These are phyloP conservation scores for Psidium friedrichsthalianum DNA, from an alignment of 345 rosid species.

Conservation along the genomic window DNA sequence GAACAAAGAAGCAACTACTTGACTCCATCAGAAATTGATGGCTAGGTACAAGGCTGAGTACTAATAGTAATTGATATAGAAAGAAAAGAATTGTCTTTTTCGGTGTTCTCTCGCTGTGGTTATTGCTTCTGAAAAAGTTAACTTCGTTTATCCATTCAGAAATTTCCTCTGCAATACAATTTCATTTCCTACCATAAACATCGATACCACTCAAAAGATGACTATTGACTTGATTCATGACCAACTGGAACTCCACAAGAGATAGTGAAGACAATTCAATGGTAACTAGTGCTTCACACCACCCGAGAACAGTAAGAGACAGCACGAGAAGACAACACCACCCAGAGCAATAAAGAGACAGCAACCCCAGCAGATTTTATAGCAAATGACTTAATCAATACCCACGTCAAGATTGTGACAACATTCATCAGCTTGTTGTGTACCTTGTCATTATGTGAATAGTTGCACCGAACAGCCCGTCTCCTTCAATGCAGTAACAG, in stretches of 20 bases:
- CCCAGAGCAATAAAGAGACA: no score
- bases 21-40: background rate
- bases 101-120: background rate
- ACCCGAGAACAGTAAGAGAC: no score
- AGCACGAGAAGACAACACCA: no score
- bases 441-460: conserved; percentile 58
- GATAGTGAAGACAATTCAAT: background rate
- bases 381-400: no score
- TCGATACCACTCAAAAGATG: background rate
- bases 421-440: background rate
- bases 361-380: no score
- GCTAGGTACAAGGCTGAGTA: background rate
- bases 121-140: rapidly evolving
- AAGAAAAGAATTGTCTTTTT: background rate
- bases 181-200: no score
- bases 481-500: no score
- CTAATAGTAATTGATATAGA: background rate
- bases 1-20: background rate
- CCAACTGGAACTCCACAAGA: background rate
- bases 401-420: background rate
- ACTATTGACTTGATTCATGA: background rate
- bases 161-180: conserved; percentile 8
- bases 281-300: background rate
- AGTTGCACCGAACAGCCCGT: no score
- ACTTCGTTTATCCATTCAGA: background rate